These are phyloP conservation scores for Coniochaeta prunicola DNA, from an alignment of 2,329 filamentous ascomycete genomes.

Conservation along the genomic window DNA sequence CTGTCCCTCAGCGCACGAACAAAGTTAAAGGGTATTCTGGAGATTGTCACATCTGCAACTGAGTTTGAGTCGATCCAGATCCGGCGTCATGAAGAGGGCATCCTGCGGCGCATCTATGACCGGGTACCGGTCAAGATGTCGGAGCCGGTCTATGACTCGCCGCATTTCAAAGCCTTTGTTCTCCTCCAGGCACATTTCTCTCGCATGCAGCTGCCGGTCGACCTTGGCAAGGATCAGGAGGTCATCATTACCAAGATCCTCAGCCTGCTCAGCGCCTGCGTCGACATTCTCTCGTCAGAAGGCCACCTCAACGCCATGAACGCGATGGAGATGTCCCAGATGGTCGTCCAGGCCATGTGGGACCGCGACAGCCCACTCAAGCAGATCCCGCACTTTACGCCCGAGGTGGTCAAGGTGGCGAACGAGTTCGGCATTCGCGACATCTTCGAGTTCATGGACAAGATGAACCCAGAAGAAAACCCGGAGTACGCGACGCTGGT, in stretches of 20 bases:
- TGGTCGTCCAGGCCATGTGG: constrained; percentile 99
- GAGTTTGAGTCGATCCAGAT: constrained; percentile 96
- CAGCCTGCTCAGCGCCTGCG: constrained; percentile 81
- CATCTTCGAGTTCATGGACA: constrained; percentile 96
- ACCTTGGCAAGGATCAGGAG: constrained; percentile 94
- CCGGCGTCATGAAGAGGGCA: constrained; percentile 79
- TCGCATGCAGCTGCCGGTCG: constrained; percentile 90
- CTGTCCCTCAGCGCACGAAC: constrained; percentile 82
- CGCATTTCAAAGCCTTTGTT: constrained; percentile 98
- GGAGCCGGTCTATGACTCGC: constrained; percentile 78
- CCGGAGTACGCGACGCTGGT: constrained; percentile 71
- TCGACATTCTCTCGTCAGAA: constrained; percentile 92
- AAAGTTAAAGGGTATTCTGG: constrained; percentile 92
- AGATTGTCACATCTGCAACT: constrained; percentile 93
- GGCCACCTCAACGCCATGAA: constrained; percentile 96
- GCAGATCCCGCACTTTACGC: constrained; percentile 92
- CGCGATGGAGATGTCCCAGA: constrained; percentile 98
- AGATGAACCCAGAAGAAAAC: constrained; percentile 95
- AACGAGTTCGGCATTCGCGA: constrained; percentile 76
- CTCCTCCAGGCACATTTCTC: constrained; percentile 96
- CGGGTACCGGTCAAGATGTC: constrained; percentile 93
- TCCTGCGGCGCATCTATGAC: constrained; percentile 89
- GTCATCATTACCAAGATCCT: constrained; percentile 77
- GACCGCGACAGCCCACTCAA: constrained; percentile 94
- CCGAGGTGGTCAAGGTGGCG: constrained; percentile 74